Percentiles rank a stretch among this genome's conserved stretches.
Evolutionary conservation across 331 rosid genomes (phyloP).

Genomic region (Saraca asoca): DNA sequence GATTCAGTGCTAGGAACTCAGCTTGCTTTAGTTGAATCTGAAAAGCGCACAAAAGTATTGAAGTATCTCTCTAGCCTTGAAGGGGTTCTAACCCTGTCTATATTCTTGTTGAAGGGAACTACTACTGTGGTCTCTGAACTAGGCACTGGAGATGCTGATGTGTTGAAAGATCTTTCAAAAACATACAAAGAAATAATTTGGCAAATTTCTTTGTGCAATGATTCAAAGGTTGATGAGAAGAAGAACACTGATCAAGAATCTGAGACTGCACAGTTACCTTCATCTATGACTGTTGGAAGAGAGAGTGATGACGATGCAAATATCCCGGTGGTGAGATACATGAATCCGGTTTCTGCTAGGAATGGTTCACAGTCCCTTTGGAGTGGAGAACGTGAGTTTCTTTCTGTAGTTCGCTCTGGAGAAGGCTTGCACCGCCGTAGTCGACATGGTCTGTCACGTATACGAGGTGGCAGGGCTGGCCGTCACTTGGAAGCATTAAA

Average conservation of each 20-base stretch:
- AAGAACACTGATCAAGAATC: slow-evolving; percentile 69
- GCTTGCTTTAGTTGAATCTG: slow-evolving; percentile 69
- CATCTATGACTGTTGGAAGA: slow-evolving; percentile 69
- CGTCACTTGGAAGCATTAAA: slow-evolving; percentile 77
- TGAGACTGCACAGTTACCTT: slow-evolving; percentile 66
- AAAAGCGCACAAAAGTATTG: slow-evolving; percentile 68
- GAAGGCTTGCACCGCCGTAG: slow-evolving; percentile 90
- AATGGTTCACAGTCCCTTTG: slow-evolving; percentile 81
- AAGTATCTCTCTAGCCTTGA: slow-evolving; percentile 84
- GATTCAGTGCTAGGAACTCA: slow-evolving; percentile 79
- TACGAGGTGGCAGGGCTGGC: slow-evolving; percentile 87
- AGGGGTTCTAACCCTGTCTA: slow-evolving; percentile 74
- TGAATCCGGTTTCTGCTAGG: slow-evolving; percentile 80
- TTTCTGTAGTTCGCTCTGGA: slow-evolving; percentile 87
- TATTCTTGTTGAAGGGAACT: slow-evolving; percentile 83
- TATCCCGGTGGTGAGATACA: slow-evolving; percentile 76
- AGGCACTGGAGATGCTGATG: slow-evolving; percentile 86
- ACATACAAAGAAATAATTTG: slow-evolving; percentile 84
- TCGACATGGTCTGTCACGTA: slow-evolving; percentile 81
- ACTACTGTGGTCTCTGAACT: slow-evolving; percentile 81
- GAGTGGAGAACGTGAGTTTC: slow-evolving; percentile 89
- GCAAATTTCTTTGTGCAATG: slow-evolving; percentile 84
- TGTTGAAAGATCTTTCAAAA: slow-evolving; percentile 83
- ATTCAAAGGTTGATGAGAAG: slow-evolving; percentile 77
- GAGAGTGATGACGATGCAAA: slow-evolving; percentile 93